Percentiles rank a stretch among this genome's conserved stretches.
These are phyloP conservation scores for Penicillium sp. DNA, from an alignment of 2,329 filamentous ascomycete genomes.

Conservation along the genomic window DNA sequence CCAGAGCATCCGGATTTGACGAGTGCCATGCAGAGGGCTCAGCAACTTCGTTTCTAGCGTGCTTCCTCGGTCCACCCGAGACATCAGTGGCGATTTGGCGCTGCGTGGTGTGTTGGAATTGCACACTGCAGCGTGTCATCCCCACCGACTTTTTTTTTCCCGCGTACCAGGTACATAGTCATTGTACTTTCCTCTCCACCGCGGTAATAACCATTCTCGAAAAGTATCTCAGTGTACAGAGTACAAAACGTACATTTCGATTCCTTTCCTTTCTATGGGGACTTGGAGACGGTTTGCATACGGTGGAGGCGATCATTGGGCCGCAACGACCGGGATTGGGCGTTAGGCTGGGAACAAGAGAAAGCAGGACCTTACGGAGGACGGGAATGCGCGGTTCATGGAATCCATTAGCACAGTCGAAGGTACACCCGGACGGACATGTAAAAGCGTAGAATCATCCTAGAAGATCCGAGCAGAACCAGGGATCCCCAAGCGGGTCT, in stretches of 20 bases:
- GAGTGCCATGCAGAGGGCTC: neutral
- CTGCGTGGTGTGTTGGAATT: neutral
- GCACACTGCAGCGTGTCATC: constrained; percentile 11
- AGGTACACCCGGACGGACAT: too few relatives aligned
- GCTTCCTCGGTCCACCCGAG: constrained; percentile 1
- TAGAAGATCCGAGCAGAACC: constrained; percentile 6
- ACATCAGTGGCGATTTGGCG: constrained; percentile 11
- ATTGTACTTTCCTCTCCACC: constrained; percentile 9
- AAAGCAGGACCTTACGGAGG: neutral
- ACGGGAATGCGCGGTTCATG: neutral
- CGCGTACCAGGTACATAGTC: constrained; percentile 19
- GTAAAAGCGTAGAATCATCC: neutral
- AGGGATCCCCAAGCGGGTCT: constrained; percentile 19
- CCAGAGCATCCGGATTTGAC: neutral
- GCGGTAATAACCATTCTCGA: constrained; percentile 1
- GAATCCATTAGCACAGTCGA: too few relatives aligned
- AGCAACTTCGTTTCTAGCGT: neutral
- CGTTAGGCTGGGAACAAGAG: constrained; percentile 3
- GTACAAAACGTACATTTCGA: neutral
- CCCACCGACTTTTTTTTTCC: constrained; percentile 24
- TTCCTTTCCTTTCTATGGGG: neutral
- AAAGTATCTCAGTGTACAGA: constrained; percentile 3
- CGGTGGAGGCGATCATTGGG: constrained; percentile 24
- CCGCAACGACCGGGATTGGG: constrained; percentile 21
- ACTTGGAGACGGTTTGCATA: neutral